phyloP scores from a whole-genome alignment of 352 stramenopile species.

The Albugo laibachii region DNA sequence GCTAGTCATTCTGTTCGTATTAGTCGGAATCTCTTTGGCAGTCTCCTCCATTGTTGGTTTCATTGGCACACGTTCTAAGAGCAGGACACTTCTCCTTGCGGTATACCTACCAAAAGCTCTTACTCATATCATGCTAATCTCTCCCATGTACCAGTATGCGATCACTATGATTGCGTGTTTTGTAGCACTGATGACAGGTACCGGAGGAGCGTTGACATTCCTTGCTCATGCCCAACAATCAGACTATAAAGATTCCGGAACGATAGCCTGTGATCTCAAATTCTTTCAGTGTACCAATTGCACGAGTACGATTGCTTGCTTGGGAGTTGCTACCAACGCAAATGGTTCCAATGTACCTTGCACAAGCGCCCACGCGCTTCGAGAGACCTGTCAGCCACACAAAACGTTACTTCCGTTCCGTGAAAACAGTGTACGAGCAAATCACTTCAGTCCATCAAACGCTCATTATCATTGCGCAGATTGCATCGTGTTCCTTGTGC shows the following conservation, averaged over 20 bases:
- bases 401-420: too few relatives aligned
- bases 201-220: conserved; percentile 39
- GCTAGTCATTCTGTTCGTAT: conserved; percentile 55
- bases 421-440: too few relatives aligned
- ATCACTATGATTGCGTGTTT: conserved; percentile 40
- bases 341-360: too few relatives aligned
- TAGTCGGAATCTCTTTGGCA: conserved; percentile 40
- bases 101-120: conserved; percentile 13
- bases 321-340: too few relatives aligned
- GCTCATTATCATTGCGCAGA: conserved; percentile 10
- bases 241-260: conserved; percentile 6
- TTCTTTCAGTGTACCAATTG: conserved; percentile 63
- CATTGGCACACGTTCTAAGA: conserved; percentile 50
- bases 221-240: conserved; percentile 31
- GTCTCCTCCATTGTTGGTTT: conserved; percentile 42
- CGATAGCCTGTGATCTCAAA: conserved; percentile 50
- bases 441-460: conserved; percentile 1
- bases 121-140: neutral
- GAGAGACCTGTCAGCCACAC: too few relatives aligned
- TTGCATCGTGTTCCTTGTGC: conserved; percentile 48
- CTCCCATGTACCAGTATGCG: conserved; percentile 26
- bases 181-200: conserved; percentile 34
- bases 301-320: too few relatives aligned
- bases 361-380: too few relatives aligned
- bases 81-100: conserved; percentile 45